Percentiles rank a stretch among this genome's conserved stretches.
These are phyloP conservation scores for Teratosphaeria destructans DNA, from an alignment of 2,329 filamentous ascomycete species.

Conservation along the genomic window DNA sequence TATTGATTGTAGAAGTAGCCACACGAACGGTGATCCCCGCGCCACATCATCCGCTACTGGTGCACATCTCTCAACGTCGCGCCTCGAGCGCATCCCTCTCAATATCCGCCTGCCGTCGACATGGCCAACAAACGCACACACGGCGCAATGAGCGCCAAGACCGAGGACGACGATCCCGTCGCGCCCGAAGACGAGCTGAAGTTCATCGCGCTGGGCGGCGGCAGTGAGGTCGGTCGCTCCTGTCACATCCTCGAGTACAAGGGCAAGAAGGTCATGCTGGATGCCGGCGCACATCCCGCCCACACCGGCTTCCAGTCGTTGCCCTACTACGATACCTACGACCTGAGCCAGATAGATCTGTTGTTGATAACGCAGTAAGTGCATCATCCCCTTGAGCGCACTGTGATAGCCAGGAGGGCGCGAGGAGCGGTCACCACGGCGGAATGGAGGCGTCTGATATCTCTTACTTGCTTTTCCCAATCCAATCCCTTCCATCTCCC, in stretches of 20 bases:
- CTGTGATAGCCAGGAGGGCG: not conserved
- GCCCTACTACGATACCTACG: slow-evolving; percentile 97
- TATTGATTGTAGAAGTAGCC: not conserved
- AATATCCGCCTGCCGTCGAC: not conserved
- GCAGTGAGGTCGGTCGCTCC: slow-evolving; percentile 92
- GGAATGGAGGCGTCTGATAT: not conserved
- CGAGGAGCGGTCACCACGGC: slow-evolving; percentile 10
- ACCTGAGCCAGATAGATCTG: slow-evolving; percentile 92
- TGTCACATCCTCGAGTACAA: slow-evolving; percentile 99
- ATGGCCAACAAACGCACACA: slow-evolving; percentile 83
- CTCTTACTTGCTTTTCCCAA: not conserved
- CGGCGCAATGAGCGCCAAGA: slow-evolving; percentile 54
- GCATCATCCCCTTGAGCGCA: not conserved
- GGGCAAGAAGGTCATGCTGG: slow-evolving; percentile 98
- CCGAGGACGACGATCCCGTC: slow-evolving; percentile 68
- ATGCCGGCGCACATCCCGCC: slow-evolving; percentile 92
- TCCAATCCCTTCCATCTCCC: not conserved
- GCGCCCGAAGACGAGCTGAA: slow-evolving; percentile 90
- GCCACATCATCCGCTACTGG: not conserved
- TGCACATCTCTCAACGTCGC: not conserved
- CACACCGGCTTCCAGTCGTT: slow-evolving; percentile 89
- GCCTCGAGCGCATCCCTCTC: not conserved
- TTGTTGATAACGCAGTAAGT: slow-evolving; percentile 99
- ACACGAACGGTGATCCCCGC: not conserved
- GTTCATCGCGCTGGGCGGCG: slow-evolving; percentile 87